Evolutionary conservation across 768 basidiomycete species (phyloP).

Genomic region (Leccinum boreale): DNA sequence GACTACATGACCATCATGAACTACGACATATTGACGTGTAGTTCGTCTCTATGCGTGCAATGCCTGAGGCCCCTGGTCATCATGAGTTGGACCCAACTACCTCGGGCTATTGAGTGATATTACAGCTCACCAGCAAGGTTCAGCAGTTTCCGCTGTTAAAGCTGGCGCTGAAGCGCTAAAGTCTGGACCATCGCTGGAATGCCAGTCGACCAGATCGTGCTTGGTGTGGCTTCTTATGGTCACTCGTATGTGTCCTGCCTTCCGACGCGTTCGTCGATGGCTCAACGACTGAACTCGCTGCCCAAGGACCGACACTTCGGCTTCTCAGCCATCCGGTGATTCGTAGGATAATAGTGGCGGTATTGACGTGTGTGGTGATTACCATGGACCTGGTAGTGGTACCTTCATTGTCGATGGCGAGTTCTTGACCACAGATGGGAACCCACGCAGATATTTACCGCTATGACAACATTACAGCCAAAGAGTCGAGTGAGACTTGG

Average conservation of each 20-base stretch:
- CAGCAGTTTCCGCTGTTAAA: neutral
- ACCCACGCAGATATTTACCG: neutral
- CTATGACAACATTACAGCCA: neutral
- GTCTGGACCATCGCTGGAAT: neutral
- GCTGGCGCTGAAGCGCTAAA: neutral
- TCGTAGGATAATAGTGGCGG: neutral
- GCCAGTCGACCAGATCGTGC: neutral
- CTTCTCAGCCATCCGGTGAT: neutral
- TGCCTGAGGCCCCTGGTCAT: constrained; percentile 43
- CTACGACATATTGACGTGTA: constrained; percentile 45
- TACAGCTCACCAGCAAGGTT: neutral
- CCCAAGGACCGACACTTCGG: neutral
- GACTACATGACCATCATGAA: constrained; percentile 65
- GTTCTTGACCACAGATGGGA: neutral
- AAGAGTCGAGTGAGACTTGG: neutral
- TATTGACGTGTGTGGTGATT: neutral
- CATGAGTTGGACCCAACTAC: neutral
- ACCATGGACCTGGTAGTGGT: neutral
- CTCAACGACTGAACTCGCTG: constrained; percentile 13
- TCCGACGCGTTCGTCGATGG: constrained; percentile 34
- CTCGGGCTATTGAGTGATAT: neutral
- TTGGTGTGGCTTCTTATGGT: constrained; percentile 51
- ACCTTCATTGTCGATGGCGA: neutral
- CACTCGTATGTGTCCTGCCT: neutral
- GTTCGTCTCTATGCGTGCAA: neutral